phyloP scores from a whole-genome alignment of 495 filamentous ascomycete genomes.

The Aspergillus sparsus region DNA sequence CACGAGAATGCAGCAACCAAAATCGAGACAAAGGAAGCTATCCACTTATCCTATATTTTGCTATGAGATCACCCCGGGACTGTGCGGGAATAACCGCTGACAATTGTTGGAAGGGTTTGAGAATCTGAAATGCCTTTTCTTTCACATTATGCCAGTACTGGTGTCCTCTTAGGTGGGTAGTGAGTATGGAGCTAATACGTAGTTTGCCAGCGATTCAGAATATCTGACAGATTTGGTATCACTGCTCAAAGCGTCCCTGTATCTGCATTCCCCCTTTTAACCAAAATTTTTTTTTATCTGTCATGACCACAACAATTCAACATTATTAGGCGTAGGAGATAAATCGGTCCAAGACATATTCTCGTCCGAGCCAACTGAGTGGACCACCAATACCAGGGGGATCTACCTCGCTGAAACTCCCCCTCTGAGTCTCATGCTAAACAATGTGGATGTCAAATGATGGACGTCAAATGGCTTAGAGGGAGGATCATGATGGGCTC shows the following conservation, averaged over 20 bases:
- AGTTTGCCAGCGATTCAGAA: background rate
- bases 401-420: conserved; percentile 2
- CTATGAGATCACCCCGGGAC: background rate
- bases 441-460: background rate
- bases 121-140: background rate
- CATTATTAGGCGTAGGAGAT: background rate
- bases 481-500: conserved; percentile 3
- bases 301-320: no score
- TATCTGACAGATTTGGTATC: conserved; percentile 7
- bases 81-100: conserved; percentile 18
- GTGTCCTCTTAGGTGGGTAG: no score
- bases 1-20: no score
- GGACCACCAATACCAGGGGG: background rate
- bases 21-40: no score
- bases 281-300: no score
- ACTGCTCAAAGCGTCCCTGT: background rate
- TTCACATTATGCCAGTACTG: background rate
- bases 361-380: background rate
- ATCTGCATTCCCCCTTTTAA: background rate
- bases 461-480: conserved; percentile 1
- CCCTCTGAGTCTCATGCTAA: background rate
- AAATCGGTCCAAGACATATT: background rate
- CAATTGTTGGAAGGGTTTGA: conserved; percentile 9
- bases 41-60: no score
- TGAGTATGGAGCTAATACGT: no score